Percentiles rank a stretch among this genome's conserved stretches.
Evolutionary conservation across 768 basidiomycete genomes (phyloP).

Genomic region (Thelephora aurantiotincta): DNA sequence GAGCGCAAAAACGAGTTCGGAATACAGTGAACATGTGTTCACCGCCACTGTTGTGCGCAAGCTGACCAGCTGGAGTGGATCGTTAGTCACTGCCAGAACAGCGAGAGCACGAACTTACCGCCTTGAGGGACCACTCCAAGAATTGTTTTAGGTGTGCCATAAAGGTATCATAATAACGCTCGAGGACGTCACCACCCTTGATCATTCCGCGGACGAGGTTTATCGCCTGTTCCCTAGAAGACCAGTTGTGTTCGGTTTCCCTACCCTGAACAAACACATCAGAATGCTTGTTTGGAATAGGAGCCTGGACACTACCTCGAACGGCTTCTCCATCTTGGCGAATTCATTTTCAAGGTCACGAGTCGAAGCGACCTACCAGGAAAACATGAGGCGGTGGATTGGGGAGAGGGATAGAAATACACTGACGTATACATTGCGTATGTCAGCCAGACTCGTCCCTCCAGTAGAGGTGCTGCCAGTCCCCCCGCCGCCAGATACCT

Average conservation of each 20-base stretch:
- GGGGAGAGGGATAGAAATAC: not conserved
- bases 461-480: not conserved
- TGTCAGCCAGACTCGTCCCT: not conserved
- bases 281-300: not conserved
- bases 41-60: slow-evolving; percentile 82
- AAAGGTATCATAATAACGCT: slow-evolving; percentile 63
- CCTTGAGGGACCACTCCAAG: slow-evolving; percentile 72
- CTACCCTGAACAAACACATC: slow-evolving; percentile 47
- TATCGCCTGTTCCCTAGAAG: slow-evolving; percentile 62
- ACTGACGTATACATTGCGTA: not conserved
- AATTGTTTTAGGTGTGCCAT: slow-evolving; percentile 63
- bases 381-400: not conserved
- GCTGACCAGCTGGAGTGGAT: slow-evolving; percentile 52
- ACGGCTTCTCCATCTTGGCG: slow-evolving; percentile 58
- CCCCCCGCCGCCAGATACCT: slow-evolving; percentile 11
- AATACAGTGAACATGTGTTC: slow-evolving; percentile 65
- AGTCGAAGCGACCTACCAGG: slow-evolving; percentile 60
- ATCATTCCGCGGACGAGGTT: slow-evolving; percentile 79
- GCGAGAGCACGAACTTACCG: slow-evolving; percentile 35
- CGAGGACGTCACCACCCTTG: slow-evolving; percentile 60
- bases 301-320: slow-evolving; percentile 40
- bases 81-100: slow-evolving; percentile 3
- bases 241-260: slow-evolving; percentile 96
- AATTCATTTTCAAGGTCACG: slow-evolving; percentile 84
- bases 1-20: slow-evolving; percentile 56